These are phyloP conservation scores for Saitozyma sp. DNA, from an alignment of 768 basidiomycete genomes.

Conservation along the genomic window DNA sequence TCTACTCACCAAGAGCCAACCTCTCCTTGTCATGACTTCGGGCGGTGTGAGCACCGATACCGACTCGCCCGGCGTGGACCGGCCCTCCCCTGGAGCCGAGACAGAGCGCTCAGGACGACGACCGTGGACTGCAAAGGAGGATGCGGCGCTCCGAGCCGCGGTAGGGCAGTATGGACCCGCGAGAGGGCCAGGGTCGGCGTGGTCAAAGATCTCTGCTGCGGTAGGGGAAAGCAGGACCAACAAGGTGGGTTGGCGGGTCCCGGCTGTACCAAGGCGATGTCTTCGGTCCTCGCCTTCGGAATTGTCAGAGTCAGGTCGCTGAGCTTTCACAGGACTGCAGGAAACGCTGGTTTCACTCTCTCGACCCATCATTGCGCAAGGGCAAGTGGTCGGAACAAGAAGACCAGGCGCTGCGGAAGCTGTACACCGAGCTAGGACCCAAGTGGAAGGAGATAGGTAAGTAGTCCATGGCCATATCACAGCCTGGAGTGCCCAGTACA, in stretches of 20 bases:
- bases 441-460: conserved; percentile 18
- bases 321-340: conserved; percentile 11
- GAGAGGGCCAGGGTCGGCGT: conserved; percentile 10
- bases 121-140: conserved; percentile 10
- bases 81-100: no score
- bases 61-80: no score
- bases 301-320: no score
- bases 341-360: conserved; percentile 16
- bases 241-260: conserved; percentile 6
- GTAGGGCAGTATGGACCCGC: conserved; percentile 6
- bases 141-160: conserved; percentile 5
- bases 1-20: no score
- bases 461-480: background rate
- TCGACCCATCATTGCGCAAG: conserved; percentile 14
- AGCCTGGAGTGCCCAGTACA: no score
- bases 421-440: conserved; percentile 6
- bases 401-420: conserved; percentile 9
- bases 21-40: no score
- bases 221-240: conserved; percentile 12
- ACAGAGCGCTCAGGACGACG: background rate
- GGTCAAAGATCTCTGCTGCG: conserved; percentile 4
- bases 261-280: background rate
- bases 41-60: no score
- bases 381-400: conserved; percentile 13
- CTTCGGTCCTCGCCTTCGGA: no score